A percentile compares a stretch with the other conserved stretches of the same genome.
These are phyloP conservation scores for Aspergillus sp. DNA, from an alignment of 2,329 filamentous ascomycete species.

Conservation along the genomic window DNA sequence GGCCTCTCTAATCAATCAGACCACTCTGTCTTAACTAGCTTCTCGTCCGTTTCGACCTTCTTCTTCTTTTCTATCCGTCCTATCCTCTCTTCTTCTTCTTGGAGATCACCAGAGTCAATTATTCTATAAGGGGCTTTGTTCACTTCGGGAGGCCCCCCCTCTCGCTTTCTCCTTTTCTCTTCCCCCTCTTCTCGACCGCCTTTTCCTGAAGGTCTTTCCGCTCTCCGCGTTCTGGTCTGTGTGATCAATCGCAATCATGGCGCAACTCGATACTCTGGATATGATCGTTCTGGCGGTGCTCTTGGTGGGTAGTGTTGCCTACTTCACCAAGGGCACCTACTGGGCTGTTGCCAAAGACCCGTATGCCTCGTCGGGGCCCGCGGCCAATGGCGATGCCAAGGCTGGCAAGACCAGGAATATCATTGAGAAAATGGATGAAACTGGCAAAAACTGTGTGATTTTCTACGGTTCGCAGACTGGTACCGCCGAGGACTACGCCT, in stretches of 20 bases:
- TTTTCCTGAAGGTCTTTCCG: constrained; percentile 1
- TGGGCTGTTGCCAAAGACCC: constrained; percentile 81
- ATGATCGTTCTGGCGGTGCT: constrained; percentile 83
- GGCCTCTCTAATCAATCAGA: no score
- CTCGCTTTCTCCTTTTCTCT: constrained; percentile 3
- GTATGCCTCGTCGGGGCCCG: constrained; percentile 66
- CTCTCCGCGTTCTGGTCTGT: background rate
- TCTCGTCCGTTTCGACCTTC: background rate
- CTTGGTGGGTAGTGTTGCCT: constrained; percentile 81
- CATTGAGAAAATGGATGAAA: constrained; percentile 91
- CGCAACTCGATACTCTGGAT: constrained; percentile 93
- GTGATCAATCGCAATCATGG: constrained; percentile 55
- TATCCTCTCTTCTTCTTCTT: background rate
- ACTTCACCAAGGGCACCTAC: constrained; percentile 95
- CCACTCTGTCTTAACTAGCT: no score
- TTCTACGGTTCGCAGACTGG: constrained; percentile 99
- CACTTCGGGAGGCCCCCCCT: constrained; percentile 4
- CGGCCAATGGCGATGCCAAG: constrained; percentile 63
- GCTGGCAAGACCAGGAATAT: constrained; percentile 86
- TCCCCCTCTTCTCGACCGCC: constrained; percentile 4
- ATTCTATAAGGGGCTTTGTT: background rate
- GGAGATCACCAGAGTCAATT: background rate
- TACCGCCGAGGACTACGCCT: constrained; percentile 97
- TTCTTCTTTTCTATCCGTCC: background rate
- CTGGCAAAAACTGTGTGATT: constrained; percentile 92